A percentile compares a stretch with the other conserved stretches of the same genome.
These are phyloP conservation scores for Keqinozyma sinolaborantium DNA, from an alignment of 1,139 yeast genomes.

Conservation along the genomic window DNA sequence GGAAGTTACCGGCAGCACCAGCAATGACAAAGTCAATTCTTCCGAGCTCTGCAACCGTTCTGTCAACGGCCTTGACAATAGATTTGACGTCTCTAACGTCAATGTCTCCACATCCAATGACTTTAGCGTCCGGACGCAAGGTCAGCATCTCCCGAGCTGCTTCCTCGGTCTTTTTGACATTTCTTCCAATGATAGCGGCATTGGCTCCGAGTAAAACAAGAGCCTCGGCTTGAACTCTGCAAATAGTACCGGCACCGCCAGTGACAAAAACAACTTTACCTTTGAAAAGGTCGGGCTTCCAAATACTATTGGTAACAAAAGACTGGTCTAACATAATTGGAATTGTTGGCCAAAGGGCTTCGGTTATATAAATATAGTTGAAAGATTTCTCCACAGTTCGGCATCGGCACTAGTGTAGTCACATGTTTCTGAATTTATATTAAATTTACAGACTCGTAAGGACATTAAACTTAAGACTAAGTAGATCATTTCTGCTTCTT, in stretches of 20 bases:
- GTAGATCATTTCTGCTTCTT: conserved; percentile 1
- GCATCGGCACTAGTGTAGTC: too few relatives aligned
- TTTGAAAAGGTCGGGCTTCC: conserved; percentile 63
- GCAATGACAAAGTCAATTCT: conserved; percentile 81
- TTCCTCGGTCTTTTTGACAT: conserved; percentile 53
- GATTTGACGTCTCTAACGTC: conserved; percentile 73
- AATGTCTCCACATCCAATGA: conserved; percentile 61
- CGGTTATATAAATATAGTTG: too few relatives aligned
- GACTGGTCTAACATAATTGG: too few relatives aligned
- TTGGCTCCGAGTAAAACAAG: conserved; percentile 77
- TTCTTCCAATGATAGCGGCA: conserved; percentile 83
- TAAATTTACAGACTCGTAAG: neutral
- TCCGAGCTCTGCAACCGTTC: conserved; percentile 65
- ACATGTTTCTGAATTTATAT: too few relatives aligned
- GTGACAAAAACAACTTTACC: conserved; percentile 89
- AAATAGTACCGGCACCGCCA: conserved; percentile 94
- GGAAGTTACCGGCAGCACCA: conserved; percentile 94
- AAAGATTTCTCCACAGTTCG: too few relatives aligned
- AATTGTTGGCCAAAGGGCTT: too few relatives aligned
- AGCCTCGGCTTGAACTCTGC: conserved; percentile 84
- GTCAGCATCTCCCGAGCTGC: conserved; percentile 64
- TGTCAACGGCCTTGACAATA: conserved; percentile 57
- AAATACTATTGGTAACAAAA: too few relatives aligned
- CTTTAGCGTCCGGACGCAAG: conserved; percentile 58
- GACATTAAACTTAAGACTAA: neutral